Evolutionary conservation across 176 grass and related monocot species (phyloP), one percentile per base, ranked within the genome.

Genomic region (Rhynchospora breviuscula): DNA sequence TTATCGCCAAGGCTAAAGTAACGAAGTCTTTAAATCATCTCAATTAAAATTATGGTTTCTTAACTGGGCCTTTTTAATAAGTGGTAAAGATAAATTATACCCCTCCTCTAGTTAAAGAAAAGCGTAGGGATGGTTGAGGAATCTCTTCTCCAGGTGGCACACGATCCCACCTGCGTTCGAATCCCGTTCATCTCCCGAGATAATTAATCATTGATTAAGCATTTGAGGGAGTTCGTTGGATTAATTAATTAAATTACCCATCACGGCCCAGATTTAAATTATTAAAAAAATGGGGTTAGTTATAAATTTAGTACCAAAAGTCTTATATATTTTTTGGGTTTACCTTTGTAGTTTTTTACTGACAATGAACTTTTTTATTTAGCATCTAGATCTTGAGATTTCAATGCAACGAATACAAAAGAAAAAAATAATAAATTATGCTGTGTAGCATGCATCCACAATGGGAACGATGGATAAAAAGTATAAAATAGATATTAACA

Each of bases 121-220:
- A 86, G 78, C 22, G 35, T 35, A 76, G 29, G 85, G 31, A 84
- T 57, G 52, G 56, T 68, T 26, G 64, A 84, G 88, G 88, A 92
- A 92, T 89, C 88, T 92, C 56, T 46, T 21, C 58, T 85, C 89
- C 87, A 90, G 87, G 81, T 97, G 91, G 91, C 94, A 91, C 91
- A 87, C 84, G 81, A 93, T 91, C 86, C 87, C 82, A 87, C 86
- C 87, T 86, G 76, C 84, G 85, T 85, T 53, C 60, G 33, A 63
- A 72, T 87, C 77, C 79, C 75, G 89, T 97, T 85, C 33, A 84
- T 75, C 58, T 48, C 44, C 46, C 15, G 6, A 84, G 86, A 90
- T 88, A 88, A 97, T 91, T 88, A 88, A 97, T 91, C 73, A 97
- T 97, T 97, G 89, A 88, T 53, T 84, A 90, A 85, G 86, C 88